Conservation (phyloP, 2,329 filamentous ascomycete species). For the Ophiosphaerella narmari region DNA sequence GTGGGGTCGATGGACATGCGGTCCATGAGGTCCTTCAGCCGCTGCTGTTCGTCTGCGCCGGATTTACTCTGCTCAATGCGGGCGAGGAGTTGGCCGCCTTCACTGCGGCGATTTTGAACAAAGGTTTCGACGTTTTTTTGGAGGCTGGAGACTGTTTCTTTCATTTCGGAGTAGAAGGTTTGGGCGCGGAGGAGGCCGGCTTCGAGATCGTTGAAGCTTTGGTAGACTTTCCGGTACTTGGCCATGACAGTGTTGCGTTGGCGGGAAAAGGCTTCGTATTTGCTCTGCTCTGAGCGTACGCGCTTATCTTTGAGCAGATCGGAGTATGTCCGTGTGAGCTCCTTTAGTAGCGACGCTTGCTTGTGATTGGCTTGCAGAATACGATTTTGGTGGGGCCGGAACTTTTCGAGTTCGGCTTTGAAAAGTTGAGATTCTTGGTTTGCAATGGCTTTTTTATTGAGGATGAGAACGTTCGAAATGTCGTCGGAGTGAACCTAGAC, state of each 20-base stretch:
- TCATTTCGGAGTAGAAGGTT: constrained; percentile 94
- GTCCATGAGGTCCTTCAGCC: constrained; percentile 89
- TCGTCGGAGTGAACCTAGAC: constrained; percentile 88
- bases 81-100: constrained; percentile 85
- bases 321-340: constrained; percentile 85
- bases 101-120: constrained; percentile 88
- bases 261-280: constrained; percentile 86
- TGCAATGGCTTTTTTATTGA: constrained; percentile 96
- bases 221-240: constrained; percentile 88
- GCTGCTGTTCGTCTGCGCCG: constrained; percentile 82
- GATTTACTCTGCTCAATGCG: constrained; percentile 83
- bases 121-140: constrained; percentile 97
- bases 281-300: constrained; percentile 90
- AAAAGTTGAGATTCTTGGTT: constrained; percentile 93
- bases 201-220: constrained; percentile 88
- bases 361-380: constrained; percentile 94
- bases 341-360: constrained; percentile 91
- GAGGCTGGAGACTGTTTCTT: constrained; percentile 86
- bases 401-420: constrained; percentile 96
- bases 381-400: constrained; percentile 87
- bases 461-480: constrained; percentile 93
- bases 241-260: constrained; percentile 80
- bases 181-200: constrained; percentile 86
- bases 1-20: constrained; percentile 80
- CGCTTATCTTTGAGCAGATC: constrained; percentile 90